A percentile compares a stretch with the other conserved stretches of the same genome.
Conservation (phyloP, 1,139 yeast species). For the Arxiozyma telluris region DNA sequence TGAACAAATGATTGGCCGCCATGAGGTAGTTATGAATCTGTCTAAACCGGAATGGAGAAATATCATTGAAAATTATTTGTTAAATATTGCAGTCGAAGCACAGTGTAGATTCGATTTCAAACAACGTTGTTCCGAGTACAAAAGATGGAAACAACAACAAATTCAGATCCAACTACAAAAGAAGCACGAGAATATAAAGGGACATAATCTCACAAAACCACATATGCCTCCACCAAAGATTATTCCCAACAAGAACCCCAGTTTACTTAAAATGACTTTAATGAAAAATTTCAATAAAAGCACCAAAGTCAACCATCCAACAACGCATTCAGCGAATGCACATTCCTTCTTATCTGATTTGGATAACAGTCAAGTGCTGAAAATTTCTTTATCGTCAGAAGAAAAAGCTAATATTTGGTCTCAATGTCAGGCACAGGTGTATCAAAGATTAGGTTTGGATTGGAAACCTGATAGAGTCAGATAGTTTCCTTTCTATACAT, state of each 20-base stretch:
- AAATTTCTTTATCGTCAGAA: slow-evolving; percentile 37
- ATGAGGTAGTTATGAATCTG: slow-evolving; percentile 26
- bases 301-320: background rate
- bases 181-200: background rate
- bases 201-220: slow-evolving; percentile 20
- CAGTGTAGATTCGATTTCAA: slow-evolving; percentile 57
- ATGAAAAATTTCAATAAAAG: slow-evolving; percentile 5
- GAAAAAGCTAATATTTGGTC: slow-evolving; percentile 53
- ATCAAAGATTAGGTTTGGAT: slow-evolving; percentile 46
- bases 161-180: background rate
- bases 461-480: slow-evolving; percentile 46
- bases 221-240: slow-evolving; percentile 30
- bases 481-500: background rate
- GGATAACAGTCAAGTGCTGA: slow-evolving; percentile 7
- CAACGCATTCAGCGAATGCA: slow-evolving; percentile 7
- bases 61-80: slow-evolving; percentile 53
- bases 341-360: background rate
- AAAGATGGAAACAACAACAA: slow-evolving; percentile 31
- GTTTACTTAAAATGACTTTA: slow-evolving; percentile 4
- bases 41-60: slow-evolving; percentile 57
- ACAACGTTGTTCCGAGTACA: slow-evolving; percentile 37
- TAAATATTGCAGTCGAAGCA: slow-evolving; percentile 59
- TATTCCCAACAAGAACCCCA: slow-evolving; percentile 14
- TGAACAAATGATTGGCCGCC: slow-evolving; percentile 23
- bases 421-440: slow-evolving; percentile 48